Base-by-base conservation (phyloP, 2,329 filamentous ascomycete species). In the Didymella sp. region DNA sequence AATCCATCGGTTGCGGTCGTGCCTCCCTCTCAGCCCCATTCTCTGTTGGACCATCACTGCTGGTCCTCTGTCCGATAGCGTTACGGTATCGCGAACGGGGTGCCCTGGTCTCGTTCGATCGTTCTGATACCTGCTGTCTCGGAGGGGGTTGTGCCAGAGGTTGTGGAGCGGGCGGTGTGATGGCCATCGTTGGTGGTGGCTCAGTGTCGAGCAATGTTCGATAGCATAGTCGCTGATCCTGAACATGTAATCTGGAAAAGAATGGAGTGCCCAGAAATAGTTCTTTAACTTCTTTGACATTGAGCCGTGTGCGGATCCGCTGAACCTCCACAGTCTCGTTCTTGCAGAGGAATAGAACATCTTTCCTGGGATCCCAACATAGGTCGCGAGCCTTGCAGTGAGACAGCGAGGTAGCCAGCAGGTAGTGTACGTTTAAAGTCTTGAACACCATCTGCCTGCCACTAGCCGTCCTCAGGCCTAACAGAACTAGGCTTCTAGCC, bases 321-420 rank as follows among this genome's bases (percentile, higher is more conserved):
- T 65, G 60, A 5, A 74, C 56, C 12, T 71, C 68, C 28, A 63
- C 64, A 22, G 58, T 58, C 40, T 71, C 70, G 31, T 61, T 53
- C 38, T 65, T 62, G 41, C 71, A 74, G 22, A 75, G 54, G 33
- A 71, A 74, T 3, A 68, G 25, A 2, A 75, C 41, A 31, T 74
- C 69, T 44, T 67, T 67, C 31, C 56, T 61, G 4, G 72, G 70
- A 47, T 73, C 70, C 71, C 72, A 74, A 2, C 51, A 30, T 3
- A 75, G 51, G 19, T 68, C 63, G 31, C 58, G 59, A n/a, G 56
- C 58, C 19, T 61, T 69, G 50, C 65, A 74, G 27, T 62, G 68
- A 17, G 66, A 58, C 3, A 74, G 44, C 12, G 71, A 42, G 2
- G 69, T 68, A 27, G 65, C 69, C 21, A 74, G 46, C 3, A 74